phyloP scores from a whole-genome alignment of 2,329 filamentous ascomycete genomes.

The Pseudocercospora vitis region DNA sequence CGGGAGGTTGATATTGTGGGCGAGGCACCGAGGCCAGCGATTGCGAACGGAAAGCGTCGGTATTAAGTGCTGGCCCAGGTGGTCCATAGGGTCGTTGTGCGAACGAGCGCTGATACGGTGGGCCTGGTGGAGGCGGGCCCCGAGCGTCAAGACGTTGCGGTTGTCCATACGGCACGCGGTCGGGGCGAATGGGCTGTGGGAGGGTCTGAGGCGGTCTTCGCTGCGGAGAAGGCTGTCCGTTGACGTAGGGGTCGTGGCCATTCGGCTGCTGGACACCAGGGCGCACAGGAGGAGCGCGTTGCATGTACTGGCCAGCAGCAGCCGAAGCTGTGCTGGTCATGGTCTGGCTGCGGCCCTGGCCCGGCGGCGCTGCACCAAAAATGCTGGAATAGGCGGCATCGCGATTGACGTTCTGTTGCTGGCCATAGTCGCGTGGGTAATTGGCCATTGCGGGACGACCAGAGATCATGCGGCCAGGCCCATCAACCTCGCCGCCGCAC shows the following conservation, averaged over 20 bases:
- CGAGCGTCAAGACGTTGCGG: conserved; percentile 69
- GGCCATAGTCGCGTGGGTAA: conserved; percentile 58
- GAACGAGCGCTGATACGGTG: conserved; percentile 44
- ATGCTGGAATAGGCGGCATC: conserved; percentile 96
- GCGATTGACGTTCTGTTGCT: conserved; percentile 46
- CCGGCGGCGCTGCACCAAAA: conserved; percentile 80
- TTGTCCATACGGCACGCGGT: conserved; percentile 69
- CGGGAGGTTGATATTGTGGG: conserved; percentile 68
- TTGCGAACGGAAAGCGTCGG: conserved; percentile 86
- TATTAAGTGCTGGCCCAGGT: conserved; percentile 66
- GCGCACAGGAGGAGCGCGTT: conserved; percentile 62
- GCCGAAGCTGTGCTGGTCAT: conserved; percentile 73
- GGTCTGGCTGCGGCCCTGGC: conserved; percentile 83
- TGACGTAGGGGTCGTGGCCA: conserved; percentile 32
- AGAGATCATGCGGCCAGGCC: conserved; percentile 4
- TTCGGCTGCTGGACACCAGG: conserved; percentile 37
- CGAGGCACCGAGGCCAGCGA: conserved; percentile 78
- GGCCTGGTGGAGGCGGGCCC: conserved; percentile 50
- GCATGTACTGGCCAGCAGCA: conserved; percentile 53
- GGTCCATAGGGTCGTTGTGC: conserved; percentile 33
- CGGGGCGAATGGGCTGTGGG: conserved; percentile 60
- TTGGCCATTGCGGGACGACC: conserved; percentile 55
- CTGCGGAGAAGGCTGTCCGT: conserved; percentile 44
- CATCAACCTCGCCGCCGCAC: conserved; percentile 8
- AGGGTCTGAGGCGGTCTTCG: conserved; percentile 48